Percentiles rank a stretch among this genome's conserved stretches.
Conservation (phyloP, 78 protist species). For the Cavenderia fasciculata region DNA sequence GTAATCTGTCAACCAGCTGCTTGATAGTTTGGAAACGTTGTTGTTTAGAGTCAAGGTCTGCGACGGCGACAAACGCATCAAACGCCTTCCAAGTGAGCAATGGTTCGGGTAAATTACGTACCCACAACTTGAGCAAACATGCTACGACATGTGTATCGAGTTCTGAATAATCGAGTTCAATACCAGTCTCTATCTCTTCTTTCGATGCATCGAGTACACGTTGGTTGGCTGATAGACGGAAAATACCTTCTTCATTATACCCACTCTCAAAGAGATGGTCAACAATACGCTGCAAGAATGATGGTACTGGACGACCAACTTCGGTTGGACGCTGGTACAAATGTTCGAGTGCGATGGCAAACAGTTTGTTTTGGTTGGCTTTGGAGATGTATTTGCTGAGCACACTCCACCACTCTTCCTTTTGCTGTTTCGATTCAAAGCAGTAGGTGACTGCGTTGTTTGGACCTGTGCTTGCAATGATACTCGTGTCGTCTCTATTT, state of each 20-base stretch:
- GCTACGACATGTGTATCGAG: slow-evolving; percentile 77
- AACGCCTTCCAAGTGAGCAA: slow-evolving; percentile 57
- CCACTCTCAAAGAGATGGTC: slow-evolving; percentile 54
- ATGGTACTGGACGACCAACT: slow-evolving; percentile 47
- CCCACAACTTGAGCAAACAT: slow-evolving; percentile 78
- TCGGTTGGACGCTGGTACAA: slow-evolving; percentile 34
- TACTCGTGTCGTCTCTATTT: neutral
- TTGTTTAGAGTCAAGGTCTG: slow-evolving; percentile 26
- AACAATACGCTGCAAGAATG: slow-evolving; percentile 32
- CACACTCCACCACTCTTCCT: slow-evolving; percentile 45
- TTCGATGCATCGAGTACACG: slow-evolving; percentile 32
- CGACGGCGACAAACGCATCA: slow-evolving; percentile 54
- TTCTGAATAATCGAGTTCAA: slow-evolving; percentile 61
- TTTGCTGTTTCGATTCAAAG: slow-evolving; percentile 30
- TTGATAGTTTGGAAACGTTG: slow-evolving; percentile 12
- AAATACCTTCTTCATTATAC: slow-evolving; percentile 70
- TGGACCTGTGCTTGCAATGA: slow-evolving; percentile 5
- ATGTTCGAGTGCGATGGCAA: slow-evolving; percentile 41
- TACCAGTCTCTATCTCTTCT: slow-evolving; percentile 73
- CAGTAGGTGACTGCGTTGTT: neutral
- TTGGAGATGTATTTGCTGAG: slow-evolving; percentile 34
- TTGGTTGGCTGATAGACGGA: slow-evolving; percentile 77
- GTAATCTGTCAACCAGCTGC: slow-evolving; percentile 8
- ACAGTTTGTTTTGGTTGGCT: slow-evolving; percentile 56
- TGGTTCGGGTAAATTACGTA: slow-evolving; percentile 87